Base-by-base conservation (phyloP, 2,329 filamentous ascomycete species). In the Alternaria hordeiaustralica region DNA sequence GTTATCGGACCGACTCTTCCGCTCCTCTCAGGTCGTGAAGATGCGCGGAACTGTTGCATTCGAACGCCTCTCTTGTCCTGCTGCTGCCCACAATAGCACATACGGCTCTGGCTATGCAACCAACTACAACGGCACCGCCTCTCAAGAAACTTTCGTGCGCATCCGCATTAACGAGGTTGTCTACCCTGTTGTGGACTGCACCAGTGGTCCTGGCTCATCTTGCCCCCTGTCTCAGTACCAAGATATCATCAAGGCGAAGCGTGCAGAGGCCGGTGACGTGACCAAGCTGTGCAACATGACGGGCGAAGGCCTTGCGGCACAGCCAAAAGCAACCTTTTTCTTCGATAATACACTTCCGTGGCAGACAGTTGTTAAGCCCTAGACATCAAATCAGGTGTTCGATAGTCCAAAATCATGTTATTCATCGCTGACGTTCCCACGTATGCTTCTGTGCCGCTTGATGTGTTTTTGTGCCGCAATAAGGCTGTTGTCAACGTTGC, bases 21-120 rank as follows among this genome's bases (percentile, higher is more conserved):
- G 84, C n/a, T 83, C 85, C 20, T 87, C 84, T 13, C 82, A 85
- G 54, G 87, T 88, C 53, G 84, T 86, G 1, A 85, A 87, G 0
- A 91, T 91, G 88, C 82, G 88, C 7, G 89, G 89, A 3, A 90
- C 88, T 2, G 84, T 91, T 25, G 85, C 87, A 0, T 88, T 91
- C 66, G 89, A 92, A 77, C 83, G 87, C 9, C 78, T 91, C 63
- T 87, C 82, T 65, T 91, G 89, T 58, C 69, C 64, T 21, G 61
- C 50, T 44, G 41, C 53, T 54, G 64, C 55, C 6, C 25, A 61
- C 6, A 63, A 66, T 23, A 58, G 60, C 2, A 45, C 53, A 7
- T 55, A 28, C 10, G 57, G 30, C 10, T 62, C 58, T 23, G 30
- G 18, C 11, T 13, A 20, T 5, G 62, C 55, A 11, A n/a, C 49